Conservation (phyloP, 2,329 filamentous ascomycete species). For the Hypoxylon sp. region DNA sequence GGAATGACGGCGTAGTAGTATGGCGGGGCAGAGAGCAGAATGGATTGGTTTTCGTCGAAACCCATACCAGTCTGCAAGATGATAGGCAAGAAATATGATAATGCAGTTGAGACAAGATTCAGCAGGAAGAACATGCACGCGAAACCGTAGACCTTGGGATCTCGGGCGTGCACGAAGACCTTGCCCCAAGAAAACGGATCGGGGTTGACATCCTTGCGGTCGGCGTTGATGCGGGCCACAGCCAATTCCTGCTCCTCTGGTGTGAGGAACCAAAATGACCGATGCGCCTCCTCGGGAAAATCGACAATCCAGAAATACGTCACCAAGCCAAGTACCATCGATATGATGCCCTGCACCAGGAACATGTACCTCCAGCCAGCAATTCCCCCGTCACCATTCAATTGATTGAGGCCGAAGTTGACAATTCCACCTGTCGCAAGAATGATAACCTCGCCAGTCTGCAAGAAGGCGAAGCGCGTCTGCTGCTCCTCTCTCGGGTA, state of each 20-base stretch:
- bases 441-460: constrained; percentile 70
- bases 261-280: constrained; percentile 66
- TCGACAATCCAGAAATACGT: constrained; percentile 78
- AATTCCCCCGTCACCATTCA: constrained; percentile 64
- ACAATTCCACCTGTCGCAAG: constrained; percentile 72
- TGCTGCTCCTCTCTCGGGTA: constrained; percentile 72
- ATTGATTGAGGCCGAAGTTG: constrained; percentile 73
- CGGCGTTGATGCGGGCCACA: constrained; percentile 64
- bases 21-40: constrained; percentile 71
- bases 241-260: constrained; percentile 64
- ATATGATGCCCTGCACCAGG: constrained; percentile 69
- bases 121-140: constrained; percentile 71
- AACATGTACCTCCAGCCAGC: constrained; percentile 76
- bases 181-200: constrained; percentile 65
- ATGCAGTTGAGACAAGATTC: constrained; percentile 70
- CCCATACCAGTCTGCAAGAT: constrained; percentile 66
- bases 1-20: constrained; percentile 74
- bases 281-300: constrained; percentile 69
- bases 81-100: constrained; percentile 72
- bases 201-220: constrained; percentile 66
- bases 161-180: constrained; percentile 64
- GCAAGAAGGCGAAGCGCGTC: constrained; percentile 70
- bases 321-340: constrained; percentile 64
- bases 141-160: constrained; percentile 71
- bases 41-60: constrained; percentile 60